phyloP scores from a whole-genome alignment of 1,284 basidiomycete species.

The Cutaneotrichosporon arboriforme region DNA sequence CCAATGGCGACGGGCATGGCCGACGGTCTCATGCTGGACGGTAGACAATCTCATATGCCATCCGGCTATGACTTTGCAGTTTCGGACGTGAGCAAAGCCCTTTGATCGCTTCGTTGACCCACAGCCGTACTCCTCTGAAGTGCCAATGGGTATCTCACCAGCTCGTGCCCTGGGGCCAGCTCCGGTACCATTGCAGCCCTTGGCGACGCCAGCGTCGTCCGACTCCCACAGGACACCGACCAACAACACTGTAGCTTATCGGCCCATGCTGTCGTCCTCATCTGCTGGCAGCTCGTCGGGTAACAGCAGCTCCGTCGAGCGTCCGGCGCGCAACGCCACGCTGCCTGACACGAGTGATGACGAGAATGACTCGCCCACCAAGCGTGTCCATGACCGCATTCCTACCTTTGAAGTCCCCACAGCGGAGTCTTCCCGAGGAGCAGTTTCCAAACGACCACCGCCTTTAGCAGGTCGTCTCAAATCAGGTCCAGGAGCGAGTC shows the following conservation, averaged over 20 bases:
- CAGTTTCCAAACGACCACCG: neutral
- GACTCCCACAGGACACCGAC: conserved; percentile 14
- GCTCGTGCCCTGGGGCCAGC: conserved; percentile 43
- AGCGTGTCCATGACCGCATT: conserved; percentile 15
- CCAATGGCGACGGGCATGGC: neutral
- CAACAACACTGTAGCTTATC: conserved; percentile 1
- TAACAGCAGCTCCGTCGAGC: conserved; percentile 15
- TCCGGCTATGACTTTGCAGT: conserved; percentile 7
- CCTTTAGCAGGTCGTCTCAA: neutral
- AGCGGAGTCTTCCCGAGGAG: neutral
- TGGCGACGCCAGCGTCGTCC: conserved; percentile 22
- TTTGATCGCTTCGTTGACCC: neutral
- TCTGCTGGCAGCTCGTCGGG: conserved; percentile 9
- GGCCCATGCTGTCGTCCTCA: conserved; percentile 4
- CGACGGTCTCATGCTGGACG: neutral
- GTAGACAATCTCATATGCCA: neutral
- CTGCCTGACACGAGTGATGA: conserved; percentile 30
- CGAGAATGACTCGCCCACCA: conserved; percentile 40
- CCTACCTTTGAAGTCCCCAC: conserved; percentile 4
- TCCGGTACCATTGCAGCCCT: conserved; percentile 28
- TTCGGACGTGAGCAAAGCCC: neutral
- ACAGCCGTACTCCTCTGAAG: neutral
- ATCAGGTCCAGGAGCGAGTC: neutral
- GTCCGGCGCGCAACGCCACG: conserved; percentile 2
- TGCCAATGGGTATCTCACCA: conserved; percentile 34